Evolutionary conservation across 441 rosid species (phyloP), one percentile per base, ranked within the genome.

Genomic region (Capsella rubella): DNA sequence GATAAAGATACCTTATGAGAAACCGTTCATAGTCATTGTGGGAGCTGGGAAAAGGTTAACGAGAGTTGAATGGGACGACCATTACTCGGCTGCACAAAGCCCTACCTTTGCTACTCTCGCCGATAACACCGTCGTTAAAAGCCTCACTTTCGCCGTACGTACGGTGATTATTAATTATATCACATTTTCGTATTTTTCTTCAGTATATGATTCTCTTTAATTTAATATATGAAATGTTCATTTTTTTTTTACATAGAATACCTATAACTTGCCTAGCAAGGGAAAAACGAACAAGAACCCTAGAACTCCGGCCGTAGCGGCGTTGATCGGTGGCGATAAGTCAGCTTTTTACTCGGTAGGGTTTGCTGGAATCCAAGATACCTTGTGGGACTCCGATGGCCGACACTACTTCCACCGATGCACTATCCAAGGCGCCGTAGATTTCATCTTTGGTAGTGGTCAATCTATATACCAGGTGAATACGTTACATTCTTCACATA

Each of bases 401-500:
- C 81, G 92, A 9, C 97, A 94, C 65, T 91, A 87, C 80, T 91
- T 83, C 83, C 67, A 76, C 42, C 56, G 55, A 3, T 91, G 96
- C 78, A 78, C 83, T 54, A 87, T 94, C 7, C 88, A 86, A 73
- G 96, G 98, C 2, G 87, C 92, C 6, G 93, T 91, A 1, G 98
- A 94, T 81, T 94, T 91, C 67, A 91, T 94, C 51, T 91, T 90
- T 63, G 98, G 97, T 3, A 61, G 58, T 18, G 98, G 90, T 6
- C 95, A 87, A 62, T 91, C 98, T 16, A 64, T 94, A 64, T 94
- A 87, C 46, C 83, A 91, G 94, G 97, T 92, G 25, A 18, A 69
- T 13, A 5, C 10, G 32, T 64, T 43, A 58, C 67, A 55, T 63
- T 27, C 52, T 60, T 53, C 16, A 27, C 34, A 40, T 39, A 18